Evolutionary conservation across 139 green algal species (phyloP).

Genomic region (Micractinium sp.): DNA sequence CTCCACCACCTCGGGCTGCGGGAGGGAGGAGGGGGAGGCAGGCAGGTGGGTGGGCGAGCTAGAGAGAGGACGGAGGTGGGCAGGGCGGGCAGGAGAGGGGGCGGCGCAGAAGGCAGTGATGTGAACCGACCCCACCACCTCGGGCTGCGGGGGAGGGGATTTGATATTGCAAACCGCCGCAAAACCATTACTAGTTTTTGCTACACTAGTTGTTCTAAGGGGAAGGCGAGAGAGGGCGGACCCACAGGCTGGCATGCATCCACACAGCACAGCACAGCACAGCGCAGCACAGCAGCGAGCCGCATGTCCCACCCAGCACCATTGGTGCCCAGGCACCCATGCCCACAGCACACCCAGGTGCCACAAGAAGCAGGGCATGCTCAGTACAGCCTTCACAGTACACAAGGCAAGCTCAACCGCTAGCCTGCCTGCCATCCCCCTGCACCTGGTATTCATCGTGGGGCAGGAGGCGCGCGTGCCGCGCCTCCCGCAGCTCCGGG

Average conservation of each 20-base stretch:
- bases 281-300: neutral
- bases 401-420: too few relatives aligned
- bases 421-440: neutral
- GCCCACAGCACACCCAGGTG: neutral
- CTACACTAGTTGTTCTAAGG: too few relatives aligned
- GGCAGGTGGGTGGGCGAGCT: neutral
- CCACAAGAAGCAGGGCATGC: too few relatives aligned
- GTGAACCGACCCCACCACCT: constrained; percentile 20
- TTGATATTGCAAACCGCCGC: too few relatives aligned
- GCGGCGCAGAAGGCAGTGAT: too few relatives aligned
- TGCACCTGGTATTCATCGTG: neutral
- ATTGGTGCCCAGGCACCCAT: neutral
- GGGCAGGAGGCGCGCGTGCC: neutral
- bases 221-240: neutral
- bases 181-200: too few relatives aligned
- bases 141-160: neutral
- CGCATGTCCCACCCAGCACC: too few relatives aligned
- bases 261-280: neutral
- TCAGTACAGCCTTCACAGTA: too few relatives aligned
- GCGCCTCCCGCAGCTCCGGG: neutral
- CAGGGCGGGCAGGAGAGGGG: too few relatives aligned
- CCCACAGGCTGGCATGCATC: too few relatives aligned
- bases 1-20: constrained; percentile 27
- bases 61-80: neutral
- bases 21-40: neutral